phyloP scores from a whole-genome alignment of 345 rosid genomes.

The Arabidopsis arenosa region DNA sequence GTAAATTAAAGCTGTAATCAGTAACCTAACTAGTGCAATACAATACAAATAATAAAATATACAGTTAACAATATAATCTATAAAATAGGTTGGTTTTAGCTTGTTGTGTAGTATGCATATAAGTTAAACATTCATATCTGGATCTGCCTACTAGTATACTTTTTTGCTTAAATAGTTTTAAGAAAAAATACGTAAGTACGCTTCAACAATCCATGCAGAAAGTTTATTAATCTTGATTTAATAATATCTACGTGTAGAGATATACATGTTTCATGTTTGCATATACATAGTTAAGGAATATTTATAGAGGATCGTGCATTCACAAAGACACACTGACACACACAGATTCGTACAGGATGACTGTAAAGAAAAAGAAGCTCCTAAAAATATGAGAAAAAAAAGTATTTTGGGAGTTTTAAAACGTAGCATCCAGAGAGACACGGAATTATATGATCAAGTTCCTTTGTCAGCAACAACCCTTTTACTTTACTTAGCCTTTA shows the following conservation, averaged over 20 bases:
- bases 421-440: conserved; percentile 32
- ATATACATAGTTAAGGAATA: conserved; percentile 3
- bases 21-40: not conserved
- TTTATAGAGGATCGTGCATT: conserved; percentile 38
- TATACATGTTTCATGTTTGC: not conserved
- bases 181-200: conserved; percentile 23
- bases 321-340: conserved; percentile 42
- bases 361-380: conserved; percentile 45
- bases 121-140: not conserved
- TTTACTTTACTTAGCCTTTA: conserved; percentile 35
- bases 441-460: conserved; percentile 27
- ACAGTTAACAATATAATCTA: not conserved
- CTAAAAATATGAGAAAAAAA: conserved; percentile 40
- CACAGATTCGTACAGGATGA: conserved; percentile 37
- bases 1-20: not conserved
- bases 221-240: not conserved
- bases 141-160: not conserved
- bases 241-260: not conserved
- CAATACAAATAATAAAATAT: not conserved
- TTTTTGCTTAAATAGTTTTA: not conserved
- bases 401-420: conserved; percentile 19
- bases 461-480: conserved; percentile 34
- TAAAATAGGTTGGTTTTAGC: not conserved
- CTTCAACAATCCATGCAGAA: conserved; percentile 32
- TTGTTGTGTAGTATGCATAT: not conserved